Evolutionary conservation across 495 filamentous ascomycete genomes (phyloP), one percentile per base, ranked within the genome.

Genomic region (Aspergillus saccharolyticus): DNA sequence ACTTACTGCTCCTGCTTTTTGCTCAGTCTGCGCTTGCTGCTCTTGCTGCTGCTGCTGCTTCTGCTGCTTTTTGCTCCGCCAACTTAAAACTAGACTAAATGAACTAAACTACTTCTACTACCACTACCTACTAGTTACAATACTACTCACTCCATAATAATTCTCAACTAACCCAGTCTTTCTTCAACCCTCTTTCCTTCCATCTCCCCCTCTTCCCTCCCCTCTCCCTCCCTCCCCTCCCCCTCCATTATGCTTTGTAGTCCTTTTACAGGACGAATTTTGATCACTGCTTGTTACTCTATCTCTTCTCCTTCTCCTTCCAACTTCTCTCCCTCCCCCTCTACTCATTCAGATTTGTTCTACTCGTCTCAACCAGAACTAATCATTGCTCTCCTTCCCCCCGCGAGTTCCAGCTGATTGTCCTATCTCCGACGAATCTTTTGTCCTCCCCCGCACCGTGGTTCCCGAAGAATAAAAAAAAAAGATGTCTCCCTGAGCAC

Each of bases 401-500:
- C 47, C 53, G 19, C 42, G 20, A 28, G 17, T 43, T 44, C 14
- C 12, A 43, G 33, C 16, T 24, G n/a, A 53, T 18, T 17, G 30
- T 51, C 44, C 48, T 48, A 33, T 56, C 42, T 58, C 53, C 46
- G 20, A 15, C 47, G 25, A 28, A 28, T 39, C 47, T 50, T 18
- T 45, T 54, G 56, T 57, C 45, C 47, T 62, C 54, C 58, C 58
- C 56, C 58, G 50, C 56, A 65, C 68, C 57, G 65, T 66, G 65
- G 64, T 63, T 53, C 55, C 55, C 53, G 57, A 66, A 49, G n/a
- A n/a, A n/a, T n/a, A n/a, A n/a, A n/a, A n/a, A n/a, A n/a, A n/a
- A n/a, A n/a, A 25, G 57, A 74, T 76, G 71, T 66, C 65, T 58
- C 62, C 68, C 55, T 63, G 58, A 66, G 9, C 4, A 28, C 3